Evolutionary conservation across 768 basidiomycete species (phyloP), one percentile per base, ranked within the genome.

Genomic region (Psilocybe subaeruginosa): DNA sequence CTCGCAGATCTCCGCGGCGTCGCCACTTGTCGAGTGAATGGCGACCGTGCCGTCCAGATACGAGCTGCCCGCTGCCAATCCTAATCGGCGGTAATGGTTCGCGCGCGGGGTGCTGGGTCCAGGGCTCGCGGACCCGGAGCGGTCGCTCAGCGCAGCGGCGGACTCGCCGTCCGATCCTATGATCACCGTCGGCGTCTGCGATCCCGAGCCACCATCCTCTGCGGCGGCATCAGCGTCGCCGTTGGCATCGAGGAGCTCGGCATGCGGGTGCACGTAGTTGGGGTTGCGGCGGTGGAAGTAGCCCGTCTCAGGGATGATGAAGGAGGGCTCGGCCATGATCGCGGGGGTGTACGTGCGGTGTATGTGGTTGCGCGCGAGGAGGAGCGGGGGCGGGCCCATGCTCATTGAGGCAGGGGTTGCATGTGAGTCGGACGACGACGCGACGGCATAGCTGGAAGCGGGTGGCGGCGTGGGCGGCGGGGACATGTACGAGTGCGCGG

Each of bases 221-320:
- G 1, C 37, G 2, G 8, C 37, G 37, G 8, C 37, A 14, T 39
- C 37, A 39, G 2, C 37, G 8, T 39, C 37, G 8, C 14, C 41
- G 41, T 43, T 5, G 41, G 8, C 14, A 12, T 43, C n/a, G 41
- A 14, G 41, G 41, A 31, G n/a, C 17, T 23, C 23, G 23, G 47
- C 52, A 0, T 27, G 53, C 8, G 45, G 31, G 11, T 58, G 53
- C 5, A 51, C 57, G 43, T 23, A 63, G 19, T 59, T 59, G 17
- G 62, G 62, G 54, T 63, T 63, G 17, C 47, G 53, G 37, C 62
- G 62, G 45, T 63, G 57, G 54, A 59, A 63, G 58, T 59, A 59
- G 8, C 62, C 62, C 11, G 57, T 63, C 45, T 58, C 61, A 19
- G 61, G 61, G 30, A 64, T 64, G 46, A 48, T 41, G 52, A 64